phyloP scores from a whole-genome alignment of 257 asterid species.

The Plectranthus barbatus region DNA sequence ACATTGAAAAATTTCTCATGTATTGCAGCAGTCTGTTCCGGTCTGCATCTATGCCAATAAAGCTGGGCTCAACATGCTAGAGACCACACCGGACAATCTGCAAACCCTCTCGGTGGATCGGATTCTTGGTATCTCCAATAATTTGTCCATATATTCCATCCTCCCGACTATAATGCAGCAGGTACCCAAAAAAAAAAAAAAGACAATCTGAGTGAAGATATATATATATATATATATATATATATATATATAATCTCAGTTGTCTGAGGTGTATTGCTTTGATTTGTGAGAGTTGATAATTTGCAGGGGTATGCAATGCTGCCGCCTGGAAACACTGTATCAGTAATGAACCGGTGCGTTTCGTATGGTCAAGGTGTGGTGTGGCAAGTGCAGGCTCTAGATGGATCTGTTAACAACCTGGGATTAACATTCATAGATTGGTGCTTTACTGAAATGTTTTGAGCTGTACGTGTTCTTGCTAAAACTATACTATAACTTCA shows the following conservation, averaged over 20 bases:
- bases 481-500: neutral
- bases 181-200: constrained; percentile 16
- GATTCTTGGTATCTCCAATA: constrained; percentile 27
- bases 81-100: constrained; percentile 19
- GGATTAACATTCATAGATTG: constrained; percentile 24
- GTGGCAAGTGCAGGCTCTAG: constrained; percentile 27
- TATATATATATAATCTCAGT: neutral
- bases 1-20: neutral
- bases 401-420: constrained; percentile 15
- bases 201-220: neutral
- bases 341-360: constrained; percentile 9
- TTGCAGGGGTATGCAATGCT: constrained; percentile 34
- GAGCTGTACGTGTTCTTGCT: neutral
- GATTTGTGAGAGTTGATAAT: neutral
- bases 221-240: no score
- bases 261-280: neutral
- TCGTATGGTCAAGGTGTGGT: constrained; percentile 26
- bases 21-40: constrained; percentile 13
- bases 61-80: constrained; percentile 31
- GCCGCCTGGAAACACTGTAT: constrained; percentile 18
- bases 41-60: constrained; percentile 27
- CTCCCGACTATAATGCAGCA: constrained; percentile 25
- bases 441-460: neutral
- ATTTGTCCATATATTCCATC: constrained; percentile 14
- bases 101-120: constrained; percentile 20